A percentile compares a stretch with the other conserved stretches of the same genome.
These are phyloP conservation scores for Tribonema minus DNA, from an alignment of 108 stramenopile genomes.

Conservation along the genomic window DNA sequence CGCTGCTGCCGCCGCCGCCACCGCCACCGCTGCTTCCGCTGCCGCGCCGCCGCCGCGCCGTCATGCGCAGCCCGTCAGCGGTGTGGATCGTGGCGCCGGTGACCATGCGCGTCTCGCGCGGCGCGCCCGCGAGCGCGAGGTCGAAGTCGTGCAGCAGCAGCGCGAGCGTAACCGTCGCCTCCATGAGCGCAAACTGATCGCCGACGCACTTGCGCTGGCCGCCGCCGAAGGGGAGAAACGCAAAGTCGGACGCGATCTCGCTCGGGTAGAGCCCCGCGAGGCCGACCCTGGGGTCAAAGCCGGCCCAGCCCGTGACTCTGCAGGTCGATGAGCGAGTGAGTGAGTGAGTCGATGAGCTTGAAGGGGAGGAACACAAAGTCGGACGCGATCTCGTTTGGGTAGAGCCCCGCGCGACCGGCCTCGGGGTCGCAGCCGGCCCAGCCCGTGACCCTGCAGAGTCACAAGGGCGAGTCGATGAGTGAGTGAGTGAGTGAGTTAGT, in stretches of 20 bases:
- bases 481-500: no score
- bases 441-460: constrained; percentile 62
- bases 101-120: constrained; percentile 26
- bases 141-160: constrained; percentile 31
- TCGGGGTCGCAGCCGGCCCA: constrained; percentile 85
- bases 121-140: constrained; percentile 10
- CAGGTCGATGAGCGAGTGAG: no score
- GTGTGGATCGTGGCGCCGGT: constrained; percentile 45
- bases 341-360: no score
- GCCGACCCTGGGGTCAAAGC: constrained; percentile 80
- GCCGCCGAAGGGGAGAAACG: constrained; percentile 88
- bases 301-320: constrained; percentile 78
- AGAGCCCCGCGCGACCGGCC: constrained; percentile 73
- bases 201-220: constrained; percentile 90
- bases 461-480: no score
- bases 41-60: no score
- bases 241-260: constrained; percentile 73
- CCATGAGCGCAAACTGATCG: constrained; percentile 89
- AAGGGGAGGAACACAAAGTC: constrained; percentile 89
- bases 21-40: no score
- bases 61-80: constrained; percentile 31
- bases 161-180: constrained; percentile 77
- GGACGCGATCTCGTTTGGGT: constrained; percentile 75
- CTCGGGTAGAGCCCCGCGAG: constrained; percentile 78
- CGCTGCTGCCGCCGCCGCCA: no score